phyloP scores from a whole-genome alignment of 129 eudicot species.

The Flaveria ramosissima region DNA sequence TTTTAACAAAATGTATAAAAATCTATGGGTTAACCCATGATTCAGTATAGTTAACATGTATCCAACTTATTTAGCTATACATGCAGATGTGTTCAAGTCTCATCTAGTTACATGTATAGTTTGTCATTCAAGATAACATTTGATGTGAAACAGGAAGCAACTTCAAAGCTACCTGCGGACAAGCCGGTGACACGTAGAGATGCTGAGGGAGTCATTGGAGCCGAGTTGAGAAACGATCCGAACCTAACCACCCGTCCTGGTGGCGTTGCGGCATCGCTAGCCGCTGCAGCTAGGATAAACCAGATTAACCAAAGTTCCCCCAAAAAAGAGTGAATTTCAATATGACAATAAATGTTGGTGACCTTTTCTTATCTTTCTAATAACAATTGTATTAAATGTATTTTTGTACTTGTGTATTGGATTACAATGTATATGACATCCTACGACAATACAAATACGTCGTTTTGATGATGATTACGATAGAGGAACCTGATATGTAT shows the following conservation, averaged over 20 bases:
- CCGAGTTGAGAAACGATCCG: constrained; percentile 90
- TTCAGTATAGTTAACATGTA: too few species aligned
- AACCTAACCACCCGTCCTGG: constrained; percentile 87
- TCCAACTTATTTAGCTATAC: too few species aligned
- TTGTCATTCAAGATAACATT: not conserved
- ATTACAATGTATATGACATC: constrained; percentile 23
- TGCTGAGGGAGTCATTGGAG: constrained; percentile 96
- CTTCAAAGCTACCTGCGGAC: constrained; percentile 77
- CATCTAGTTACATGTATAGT: not conserved
- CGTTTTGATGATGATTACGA: not conserved
- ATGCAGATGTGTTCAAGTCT: too few species aligned
- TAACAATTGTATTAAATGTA: constrained; percentile 30
- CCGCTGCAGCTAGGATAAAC: constrained; percentile 95
- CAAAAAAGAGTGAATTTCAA: constrained; percentile 17
- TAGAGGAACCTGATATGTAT: not conserved
- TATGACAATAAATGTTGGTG: constrained; percentile 21
- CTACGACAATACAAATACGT: not conserved
- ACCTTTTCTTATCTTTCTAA: constrained; percentile 4
- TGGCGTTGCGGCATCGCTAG: constrained; percentile 93
- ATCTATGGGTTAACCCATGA: too few species aligned
- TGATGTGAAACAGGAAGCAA: constrained; percentile 61
- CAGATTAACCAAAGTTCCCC: constrained; percentile 42
- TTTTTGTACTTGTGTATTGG: constrained; percentile 27
- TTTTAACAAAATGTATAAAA: too few species aligned
- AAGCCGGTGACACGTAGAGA: constrained; percentile 83